These are phyloP conservation scores for Halteria grandinella DNA, from an alignment of 73 alveolate genomes.

Conservation along the genomic window DNA sequence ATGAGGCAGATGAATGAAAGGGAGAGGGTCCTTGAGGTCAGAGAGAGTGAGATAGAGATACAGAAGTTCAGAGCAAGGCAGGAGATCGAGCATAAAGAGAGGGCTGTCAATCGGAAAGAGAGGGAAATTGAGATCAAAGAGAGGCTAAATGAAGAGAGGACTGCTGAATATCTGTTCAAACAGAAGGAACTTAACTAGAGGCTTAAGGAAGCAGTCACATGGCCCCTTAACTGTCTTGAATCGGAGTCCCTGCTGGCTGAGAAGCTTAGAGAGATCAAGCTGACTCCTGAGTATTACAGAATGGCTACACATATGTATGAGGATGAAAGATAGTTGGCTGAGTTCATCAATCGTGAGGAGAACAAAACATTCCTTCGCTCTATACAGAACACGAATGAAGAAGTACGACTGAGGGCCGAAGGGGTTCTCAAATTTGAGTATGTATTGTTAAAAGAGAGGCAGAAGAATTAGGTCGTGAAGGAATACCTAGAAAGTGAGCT, in stretches of 20 bases:
- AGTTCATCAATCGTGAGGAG: neutral
- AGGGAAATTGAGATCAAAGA: conserved; percentile 38
- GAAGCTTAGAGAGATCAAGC: conserved; percentile 24
- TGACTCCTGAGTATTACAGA: conserved; percentile 40
- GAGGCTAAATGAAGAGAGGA: conserved; percentile 24
- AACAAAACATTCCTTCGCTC: neutral
- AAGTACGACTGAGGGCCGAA: conserved; percentile 3
- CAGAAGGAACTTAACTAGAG: conserved; percentile 32
- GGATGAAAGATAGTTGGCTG: neutral
- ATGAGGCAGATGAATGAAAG: neutral
- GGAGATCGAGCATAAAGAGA: neutral
- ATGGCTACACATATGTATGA: conserved; percentile 26
- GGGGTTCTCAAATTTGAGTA: conserved; percentile 26
- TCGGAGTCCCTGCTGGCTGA: conserved; percentile 16
- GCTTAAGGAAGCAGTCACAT: conserved; percentile 12
- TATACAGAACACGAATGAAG: neutral
- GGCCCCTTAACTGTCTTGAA: conserved; percentile 44
- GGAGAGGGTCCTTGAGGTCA: conserved; percentile 3
- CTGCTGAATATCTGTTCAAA: conserved; percentile 29
- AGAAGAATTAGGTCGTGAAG: conserved; percentile 21
- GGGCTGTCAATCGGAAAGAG: conserved; percentile 4
- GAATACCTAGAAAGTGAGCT: conserved; percentile 49
- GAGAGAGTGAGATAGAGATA: conserved; percentile 8
- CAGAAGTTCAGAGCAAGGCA: conserved; percentile 1
- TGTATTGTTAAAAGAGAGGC: conserved; percentile 4